These are phyloP conservation scores for Nemania serpens DNA, from an alignment of 2,329 filamentous ascomycete species.

Conservation along the genomic window DNA sequence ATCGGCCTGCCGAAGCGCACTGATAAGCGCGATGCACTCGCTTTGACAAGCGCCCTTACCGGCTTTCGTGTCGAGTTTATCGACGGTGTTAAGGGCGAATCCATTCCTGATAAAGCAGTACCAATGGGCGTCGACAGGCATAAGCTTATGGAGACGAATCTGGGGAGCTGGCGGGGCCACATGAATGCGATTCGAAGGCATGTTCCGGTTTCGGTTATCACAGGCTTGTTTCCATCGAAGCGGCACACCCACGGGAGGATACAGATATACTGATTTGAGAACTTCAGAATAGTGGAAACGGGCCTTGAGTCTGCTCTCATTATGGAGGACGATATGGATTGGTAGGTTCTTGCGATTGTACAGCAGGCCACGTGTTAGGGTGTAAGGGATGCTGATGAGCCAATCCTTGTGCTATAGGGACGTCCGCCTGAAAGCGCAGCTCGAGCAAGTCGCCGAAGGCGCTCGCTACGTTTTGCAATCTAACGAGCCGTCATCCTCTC, in stretches of 20 bases:
- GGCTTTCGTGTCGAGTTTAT: constrained; percentile 51
- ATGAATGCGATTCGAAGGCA: constrained; percentile 45
- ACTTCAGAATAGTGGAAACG: constrained; percentile 41
- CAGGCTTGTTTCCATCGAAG: no score
- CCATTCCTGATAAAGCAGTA: constrained; percentile 48
- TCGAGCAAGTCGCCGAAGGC: constrained; percentile 41
- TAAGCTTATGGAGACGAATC: constrained; percentile 39
- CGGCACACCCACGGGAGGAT: background rate
- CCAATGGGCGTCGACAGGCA: constrained; percentile 41
- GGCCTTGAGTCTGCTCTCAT: constrained; percentile 44
- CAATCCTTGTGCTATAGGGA: constrained; percentile 33
- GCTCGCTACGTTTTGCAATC: constrained; percentile 40
- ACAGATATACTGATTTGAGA: background rate
- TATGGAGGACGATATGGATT: constrained; percentile 48
- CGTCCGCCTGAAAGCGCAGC: constrained; percentile 42
- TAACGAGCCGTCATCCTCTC: constrained; percentile 28
- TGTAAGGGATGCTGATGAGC: background rate
- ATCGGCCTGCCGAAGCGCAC: constrained; percentile 52
- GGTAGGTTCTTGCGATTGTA: constrained; percentile 26
- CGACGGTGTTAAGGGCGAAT: constrained; percentile 48
- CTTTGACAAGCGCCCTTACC: constrained; percentile 47
- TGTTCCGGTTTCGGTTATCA: no score
- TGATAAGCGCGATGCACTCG: constrained; percentile 55
- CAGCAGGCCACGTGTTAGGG: background rate
- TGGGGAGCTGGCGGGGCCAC: constrained; percentile 49